Base-by-base conservation (phyloP, 164 flowering plant species). In the Buxus sempervirens region DNA sequence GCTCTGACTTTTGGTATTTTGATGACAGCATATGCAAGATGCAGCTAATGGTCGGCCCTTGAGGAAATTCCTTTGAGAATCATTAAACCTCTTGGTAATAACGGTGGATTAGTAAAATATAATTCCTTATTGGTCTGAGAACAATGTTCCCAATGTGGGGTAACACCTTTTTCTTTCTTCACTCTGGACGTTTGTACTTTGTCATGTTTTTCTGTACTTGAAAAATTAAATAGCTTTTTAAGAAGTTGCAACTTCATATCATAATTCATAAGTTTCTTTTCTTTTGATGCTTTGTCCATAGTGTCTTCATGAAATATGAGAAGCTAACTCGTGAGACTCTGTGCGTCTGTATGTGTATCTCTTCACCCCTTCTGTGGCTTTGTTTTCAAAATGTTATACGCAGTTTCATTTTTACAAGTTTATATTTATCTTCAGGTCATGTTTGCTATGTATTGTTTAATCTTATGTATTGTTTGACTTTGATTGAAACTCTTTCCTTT, bases 21-120 rank as follows among this genome's bases (percentile, higher is more conserved):
- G 65, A 57, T 72, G 65, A 68, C 91, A 90, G 96, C 90, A 90
- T 60, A 86, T 89, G 94, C 97, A 91, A 82, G 97, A 91, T 73
- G 92, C 86, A 80, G 92, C 87, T 74, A 85, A 86, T n/a, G 90
- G 90, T 71, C 82, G 90, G 71, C 94, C 94, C 5, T 71, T 77
- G 64, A 76, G 92, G 81, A 91, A 91, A 78, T 91, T 91, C 70
- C 67, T 85, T 9, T 83, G 76, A 82, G 73, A 32, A 51, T 57
- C 54, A 4, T 32, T 54, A 26, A 24, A 63, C 41, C 26, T 25
- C 23, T 70, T 4, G 74, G 73, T 64, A 86, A 85, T 83, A 81
- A 77, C 27, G 63, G 65, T 78, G 73, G 73, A 53, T 62, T 60
- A 36, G 45, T 13, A 20, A 73, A 72, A 66, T 42, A 25, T 14